Evolutionary conservation across 208 protist species (phyloP), one percentile per base, ranked within the genome.

Genomic region (Trypanosoma grayi): DNA sequence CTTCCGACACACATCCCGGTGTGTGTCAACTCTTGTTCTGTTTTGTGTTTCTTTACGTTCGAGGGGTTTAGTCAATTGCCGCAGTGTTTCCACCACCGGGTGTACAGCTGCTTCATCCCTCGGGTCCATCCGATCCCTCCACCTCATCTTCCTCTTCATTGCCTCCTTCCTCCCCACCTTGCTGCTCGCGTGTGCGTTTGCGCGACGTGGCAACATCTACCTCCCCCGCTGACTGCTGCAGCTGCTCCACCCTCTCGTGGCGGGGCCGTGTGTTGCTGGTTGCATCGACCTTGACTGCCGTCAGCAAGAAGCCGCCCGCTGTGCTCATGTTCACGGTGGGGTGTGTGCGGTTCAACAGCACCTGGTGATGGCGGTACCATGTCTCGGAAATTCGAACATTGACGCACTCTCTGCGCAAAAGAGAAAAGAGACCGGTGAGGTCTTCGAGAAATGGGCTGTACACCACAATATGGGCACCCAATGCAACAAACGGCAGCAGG

Each of bases 281-380:
- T 6, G 25, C 48, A 18, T 79, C 66, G 2, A 92, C 85, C 51
- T 93, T 93, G 10, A 97, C 85, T 3, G 80, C 93, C 0, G 91
- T 94, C n/a, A 98, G 72, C 7, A 98, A 48, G 60, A 92, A 97
- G 7, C 95, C 95, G 16, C 73, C 91, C 0, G 90, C 82, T 8
- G 78, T 90, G 69, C 76, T 93, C 89, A 97, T 98, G 66, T 87
- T 95, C 57, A 97, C 93, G 0, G 89, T 91, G 0, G 95, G 93
- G 59, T 98, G 95, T 16, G 95, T 97, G 40, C 95, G 87, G 46
- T 90, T 83, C 3, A 89, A 87, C 16, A 98, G 83, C 10, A 98
- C 82, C 70, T 98, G 95, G 51, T 97, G 87, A 63, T 96, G 82
- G 14, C 95, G 79, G 71, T 90, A 95, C 90, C 90, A 98, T 44